Percentiles rank a stretch among this genome's conserved stretches.
Evolutionary conservation across 805 yeast genomes (phyloP).

Genomic region (Hanseniaspora occidentalis): DNA sequence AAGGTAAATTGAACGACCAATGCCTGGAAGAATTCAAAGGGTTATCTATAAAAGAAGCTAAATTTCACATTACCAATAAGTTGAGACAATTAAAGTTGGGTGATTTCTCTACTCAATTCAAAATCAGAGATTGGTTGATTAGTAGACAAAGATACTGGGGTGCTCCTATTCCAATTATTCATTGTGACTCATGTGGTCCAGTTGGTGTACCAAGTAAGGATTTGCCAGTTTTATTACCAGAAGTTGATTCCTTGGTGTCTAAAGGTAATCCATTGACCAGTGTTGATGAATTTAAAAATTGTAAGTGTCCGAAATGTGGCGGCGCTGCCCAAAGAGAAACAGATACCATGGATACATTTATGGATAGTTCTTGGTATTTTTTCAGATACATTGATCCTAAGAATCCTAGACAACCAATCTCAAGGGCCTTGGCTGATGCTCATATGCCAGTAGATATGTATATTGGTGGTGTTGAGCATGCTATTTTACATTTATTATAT

Average conservation of each 20-base stretch:
- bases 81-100: slow-evolving; percentile 36
- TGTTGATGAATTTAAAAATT: slow-evolving; percentile 54
- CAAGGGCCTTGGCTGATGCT: slow-evolving; percentile 28
- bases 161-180: slow-evolving; percentile 91
- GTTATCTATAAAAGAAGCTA: slow-evolving; percentile 37
- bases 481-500: slow-evolving; percentile 80
- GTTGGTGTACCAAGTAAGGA: slow-evolving; percentile 87
- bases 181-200: slow-evolving; percentile 74
- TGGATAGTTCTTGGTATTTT: slow-evolving; percentile 96
- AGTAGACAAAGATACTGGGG: slow-evolving; percentile 98
- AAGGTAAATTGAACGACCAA: slow-evolving; percentile 37
- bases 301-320: slow-evolving; percentile 74
- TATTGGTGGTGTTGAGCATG: slow-evolving; percentile 94
- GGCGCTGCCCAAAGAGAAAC: slow-evolving; percentile 72
- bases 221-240: slow-evolving; percentile 73
- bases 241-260: slow-evolving; percentile 34
- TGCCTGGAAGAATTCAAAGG: slow-evolving; percentile 38
- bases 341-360: slow-evolving; percentile 97
- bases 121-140: slow-evolving; percentile 86
- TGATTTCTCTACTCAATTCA: slow-evolving; percentile 35
- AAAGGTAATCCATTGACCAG: slow-evolving; percentile 58
- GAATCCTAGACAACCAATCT: slow-evolving; percentile 30
- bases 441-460: slow-evolving; percentile 80
- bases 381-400: slow-evolving; percentile 72
- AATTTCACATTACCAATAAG: slow-evolving; percentile 29